Percentiles rank a stretch among this genome's conserved stretches.
Evolutionary conservation across 208 protist species (phyloP).

Genomic region (Wallacemonas rigidus): DNA sequence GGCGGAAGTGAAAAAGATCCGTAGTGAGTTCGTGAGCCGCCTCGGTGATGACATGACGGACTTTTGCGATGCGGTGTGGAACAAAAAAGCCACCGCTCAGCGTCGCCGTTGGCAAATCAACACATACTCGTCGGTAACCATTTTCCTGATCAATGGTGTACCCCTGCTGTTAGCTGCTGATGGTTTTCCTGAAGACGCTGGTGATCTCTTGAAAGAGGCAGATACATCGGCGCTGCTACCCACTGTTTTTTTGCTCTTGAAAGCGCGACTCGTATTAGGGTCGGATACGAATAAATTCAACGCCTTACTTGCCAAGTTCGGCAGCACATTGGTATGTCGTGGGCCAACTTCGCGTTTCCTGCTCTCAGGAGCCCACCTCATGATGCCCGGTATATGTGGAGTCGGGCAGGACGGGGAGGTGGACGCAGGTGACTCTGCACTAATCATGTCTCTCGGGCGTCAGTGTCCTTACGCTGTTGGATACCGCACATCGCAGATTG

Average conservation of each 20-base stretch:
- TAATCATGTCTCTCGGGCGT: conserved; percentile 3
- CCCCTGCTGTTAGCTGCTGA: conserved; percentile 54
- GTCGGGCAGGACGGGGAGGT: conserved; percentile 4
- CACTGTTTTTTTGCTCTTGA: conserved; percentile 69
- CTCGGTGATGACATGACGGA: conserved; percentile 44
- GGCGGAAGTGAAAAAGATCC: conserved; percentile 57
- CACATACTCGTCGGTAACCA: conserved; percentile 31
- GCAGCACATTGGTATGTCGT: conserved; percentile 37
- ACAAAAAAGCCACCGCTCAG: conserved; percentile 49
- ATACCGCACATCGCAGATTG: conserved; percentile 46
- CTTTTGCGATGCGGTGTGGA: conserved; percentile 49
- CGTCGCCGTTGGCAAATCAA: conserved; percentile 48
- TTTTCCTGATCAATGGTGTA: conserved; percentile 60
- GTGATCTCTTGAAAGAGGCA: conserved; percentile 20
- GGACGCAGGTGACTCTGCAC: not conserved
- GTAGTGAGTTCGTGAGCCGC: conserved; percentile 26
- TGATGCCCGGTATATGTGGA: conserved; percentile 73
- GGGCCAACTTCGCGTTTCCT: conserved; percentile 68
- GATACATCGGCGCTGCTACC: conserved; percentile 30
- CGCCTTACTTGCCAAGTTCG: conserved; percentile 20
- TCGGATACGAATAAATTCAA: conserved; percentile 28
- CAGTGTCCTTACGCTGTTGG: conserved; percentile 65
- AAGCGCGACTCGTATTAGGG: conserved; percentile 28
- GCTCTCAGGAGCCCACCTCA: conserved; percentile 74
- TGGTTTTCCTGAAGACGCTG: conserved; percentile 36